Evolutionary conservation across 495 filamentous ascomycete genomes (phyloP), one percentile per base, ranked within the genome.

Genomic region (Aspergillus kassunensis): DNA sequence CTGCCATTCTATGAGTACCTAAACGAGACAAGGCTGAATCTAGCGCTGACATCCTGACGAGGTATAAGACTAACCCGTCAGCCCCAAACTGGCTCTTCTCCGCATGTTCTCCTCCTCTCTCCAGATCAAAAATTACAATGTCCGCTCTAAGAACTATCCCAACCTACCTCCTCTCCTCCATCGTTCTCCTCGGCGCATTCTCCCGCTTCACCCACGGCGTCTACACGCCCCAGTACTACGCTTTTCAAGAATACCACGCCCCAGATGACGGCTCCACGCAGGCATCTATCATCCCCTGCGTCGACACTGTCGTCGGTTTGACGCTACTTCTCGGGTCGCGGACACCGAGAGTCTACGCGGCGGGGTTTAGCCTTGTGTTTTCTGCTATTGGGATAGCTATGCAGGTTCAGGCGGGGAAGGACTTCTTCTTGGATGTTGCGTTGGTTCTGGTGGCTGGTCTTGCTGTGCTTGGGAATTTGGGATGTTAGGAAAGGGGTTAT

Each of bases 151-250:
- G 9, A 40, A 40, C 12, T 57, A 18, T 37, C 35, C 35, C 35
- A 18, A 4, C 19, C 35, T 37, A 37, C 47, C 54, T 37, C 36
- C 24, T 46, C 34, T 57, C 29, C 44, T 29, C 37, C 20, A 3
- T n/a, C 29, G 16, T 54, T 29, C 23, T 45, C 31, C n/a, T 49
- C 9, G 18, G 10, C 30, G 6, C 7, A 13, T 39, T 24, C 23
- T 33, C 18, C 30, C 45, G 19, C 45, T 15, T 18, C 24, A 19
- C 27, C 25, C n/a, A 37, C 35, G 35, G 35, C 35, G 3, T 19
- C 35, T 37, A 37, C 35, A 37, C 35, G 4, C 16, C 35, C 16
- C 2, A 16, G 6, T 37, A 4, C 3, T 37, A 37, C 35, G 35
- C 35, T 3, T 37, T 18, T 15, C 35, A 37, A 37, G 35, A 37